A percentile compares a stretch with the other conserved stretches of the same genome.
phyloP scores from a whole-genome alignment of 176 grass and related monocot genomes.

The Triticum dicoccoides region DNA sequence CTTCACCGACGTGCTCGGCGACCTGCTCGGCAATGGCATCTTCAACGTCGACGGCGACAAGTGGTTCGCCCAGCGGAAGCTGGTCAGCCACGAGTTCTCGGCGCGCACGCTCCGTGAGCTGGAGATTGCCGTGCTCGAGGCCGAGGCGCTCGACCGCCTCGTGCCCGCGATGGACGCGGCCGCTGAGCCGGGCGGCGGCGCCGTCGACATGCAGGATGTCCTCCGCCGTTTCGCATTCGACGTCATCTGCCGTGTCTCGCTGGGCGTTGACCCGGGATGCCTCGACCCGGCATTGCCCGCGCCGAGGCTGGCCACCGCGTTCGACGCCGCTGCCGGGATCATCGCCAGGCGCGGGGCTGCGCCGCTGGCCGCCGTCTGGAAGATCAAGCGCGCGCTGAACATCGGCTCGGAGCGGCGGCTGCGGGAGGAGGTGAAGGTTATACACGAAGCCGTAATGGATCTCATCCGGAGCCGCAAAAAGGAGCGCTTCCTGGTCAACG shows the following conservation, averaged over 20 bases:
- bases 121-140: constrained; percentile 48
- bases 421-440: constrained; percentile 49
- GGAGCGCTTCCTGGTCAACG: constrained; percentile 30
- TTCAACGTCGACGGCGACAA: constrained; percentile 88
- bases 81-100: constrained; percentile 86
- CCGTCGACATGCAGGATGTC: constrained; percentile 78
- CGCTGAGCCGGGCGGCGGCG: constrained; percentile 5
- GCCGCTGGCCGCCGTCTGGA: constrained; percentile 75
- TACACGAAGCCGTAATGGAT: constrained; percentile 55
- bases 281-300: constrained; percentile 47
- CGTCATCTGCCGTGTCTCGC: constrained; percentile 67
- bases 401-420: constrained; percentile 63
- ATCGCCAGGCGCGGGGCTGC: constrained; percentile 66
- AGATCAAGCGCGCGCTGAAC: constrained; percentile 60
- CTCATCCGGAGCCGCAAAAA: constrained; percentile 56
- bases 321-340: constrained; percentile 70
- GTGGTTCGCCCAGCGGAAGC: constrained; percentile 86
- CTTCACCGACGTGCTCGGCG: constrained; percentile 89
- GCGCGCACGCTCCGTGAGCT: constrained; percentile 68
- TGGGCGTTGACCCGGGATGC: constrained; percentile 68
- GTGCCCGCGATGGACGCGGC: constrained; percentile 52
- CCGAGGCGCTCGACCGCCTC: constrained; percentile 48
- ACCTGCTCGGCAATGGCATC: constrained; percentile 83
- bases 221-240: constrained; percentile 81
- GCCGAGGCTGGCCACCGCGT: constrained; percentile 57